Conservation (phyloP, 2,329 filamentous ascomycete genomes). For the Fusarium praegraminearum region DNA sequence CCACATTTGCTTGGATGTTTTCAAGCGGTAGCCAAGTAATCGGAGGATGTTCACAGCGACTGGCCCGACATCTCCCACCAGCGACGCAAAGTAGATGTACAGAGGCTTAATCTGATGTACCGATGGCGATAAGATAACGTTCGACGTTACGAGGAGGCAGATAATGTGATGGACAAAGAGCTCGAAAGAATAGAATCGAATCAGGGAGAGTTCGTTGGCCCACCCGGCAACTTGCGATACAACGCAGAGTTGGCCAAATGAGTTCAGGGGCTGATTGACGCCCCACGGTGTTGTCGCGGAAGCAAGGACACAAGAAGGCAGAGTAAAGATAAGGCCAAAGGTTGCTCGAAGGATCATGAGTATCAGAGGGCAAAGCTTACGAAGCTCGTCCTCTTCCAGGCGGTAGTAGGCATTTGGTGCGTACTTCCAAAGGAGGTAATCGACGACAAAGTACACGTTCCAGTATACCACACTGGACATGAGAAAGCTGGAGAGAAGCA, state of each 20-base stretch:
- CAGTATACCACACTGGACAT: constrained; percentile 39
- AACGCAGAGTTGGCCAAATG: constrained; percentile 41
- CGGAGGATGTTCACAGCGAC: constrained; percentile 39
- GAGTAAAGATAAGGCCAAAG: constrained; percentile 46
- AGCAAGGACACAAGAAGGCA: constrained; percentile 38
- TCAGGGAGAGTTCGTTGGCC: constrained; percentile 37
- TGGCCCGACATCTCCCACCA: constrained; percentile 42
- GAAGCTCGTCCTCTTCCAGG: constrained; percentile 28
- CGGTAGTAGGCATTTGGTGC: constrained; percentile 27
- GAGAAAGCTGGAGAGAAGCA: constrained; percentile 38
- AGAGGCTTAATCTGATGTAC: constrained; percentile 46
- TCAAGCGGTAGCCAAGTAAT: constrained; percentile 25
- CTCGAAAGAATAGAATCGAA: constrained; percentile 33
- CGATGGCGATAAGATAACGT: constrained; percentile 38
- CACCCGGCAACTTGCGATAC: constrained; percentile 44
- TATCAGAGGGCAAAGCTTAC: constrained; percentile 35
- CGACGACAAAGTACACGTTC: constrained; percentile 26
- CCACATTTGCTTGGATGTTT: constrained; percentile 35
- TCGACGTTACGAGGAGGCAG: constrained; percentile 40
- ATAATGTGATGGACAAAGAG: constrained; percentile 46
- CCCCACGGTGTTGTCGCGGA: constrained; percentile 41
- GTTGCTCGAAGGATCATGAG: constrained; percentile 39
- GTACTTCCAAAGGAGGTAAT: constrained; percentile 23
- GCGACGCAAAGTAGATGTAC: constrained; percentile 45
- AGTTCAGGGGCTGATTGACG: constrained; percentile 33